Evolutionary conservation across 1,284 basidiomycete genomes (phyloP), one percentile per base, ranked within the genome.

Genomic region (Cryptococcus wingfieldii): DNA sequence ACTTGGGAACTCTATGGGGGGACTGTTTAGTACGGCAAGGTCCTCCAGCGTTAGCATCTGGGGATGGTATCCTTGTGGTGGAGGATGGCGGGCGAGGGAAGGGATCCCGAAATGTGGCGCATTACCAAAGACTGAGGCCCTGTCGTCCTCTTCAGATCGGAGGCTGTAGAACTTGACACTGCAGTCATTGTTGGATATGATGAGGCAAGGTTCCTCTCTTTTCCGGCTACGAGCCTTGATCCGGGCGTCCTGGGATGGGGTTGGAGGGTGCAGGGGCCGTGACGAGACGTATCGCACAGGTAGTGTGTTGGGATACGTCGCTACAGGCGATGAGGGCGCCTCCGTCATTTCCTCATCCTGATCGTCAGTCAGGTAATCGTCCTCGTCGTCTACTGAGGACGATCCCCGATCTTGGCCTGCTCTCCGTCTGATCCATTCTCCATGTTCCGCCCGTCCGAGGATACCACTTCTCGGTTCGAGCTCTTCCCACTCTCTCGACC

Each of bases 141-240:
- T n/a, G 6, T n/a, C 41, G 10, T 42, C 41, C 41, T 42, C 41
- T 8, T 42, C 19, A n/a, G 16, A 38, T 47, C 38, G 50, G n/a
- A 76, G 63, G 1, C 69, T 64, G 48, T 72, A 76, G 63, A 77
- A 68, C 48, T 74, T 75, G 53, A 76, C 70, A 6, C 70, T 71
- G 53, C 70, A 69, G 60, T 77, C 76, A 53, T 77, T 77, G 62
- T 76, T 77, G 16, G 69, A 72, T 10, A 77, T 69, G 18, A 77
- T 56, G 18, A 77, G 57, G 23, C 76, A 57, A 0, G 76, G 74
- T 55, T 75, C 73, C n/a, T 72, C 67, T 3, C 19, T 14, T 31
- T 50, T 51, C 25, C 46, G 44, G 13, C 23, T 19, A 46, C 28
- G n/a, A 37, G 58, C 5, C 27, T 54, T 4, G 37, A 56, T 14